Evolutionary conservation across 768 basidiomycete species (phyloP), one percentile per base, ranked within the genome.

Genomic region (Auriscalpium microsporum): DNA sequence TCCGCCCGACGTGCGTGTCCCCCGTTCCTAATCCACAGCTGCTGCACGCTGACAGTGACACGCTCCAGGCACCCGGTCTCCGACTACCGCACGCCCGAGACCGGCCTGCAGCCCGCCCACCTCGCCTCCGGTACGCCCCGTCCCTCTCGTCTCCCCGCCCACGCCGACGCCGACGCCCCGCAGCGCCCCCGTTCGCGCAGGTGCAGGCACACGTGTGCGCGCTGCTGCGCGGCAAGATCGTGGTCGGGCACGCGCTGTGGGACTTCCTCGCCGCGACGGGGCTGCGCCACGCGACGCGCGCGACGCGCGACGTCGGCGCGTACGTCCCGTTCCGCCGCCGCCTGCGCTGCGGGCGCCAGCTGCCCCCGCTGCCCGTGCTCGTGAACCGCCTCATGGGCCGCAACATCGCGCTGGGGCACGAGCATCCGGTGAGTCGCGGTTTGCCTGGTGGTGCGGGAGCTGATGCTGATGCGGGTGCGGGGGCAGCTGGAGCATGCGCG

Each of bases 171-270:
- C 23, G 45, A 48, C 10, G 21, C 13, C 16, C 45, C 62, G 16
- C 58, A 80, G 81, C 77, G n/a, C 76, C 77, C 7, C 53, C 62
- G n/a, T 81, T 82, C 63, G 65, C 68, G 36, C 71, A 76, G 53
- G 75, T 81, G 10, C 79, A 78, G 62, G 60, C 68, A 38, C 69
- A 66, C 8, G 76, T 80, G 9, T 69, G 73, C 11, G 61, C 63
- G n/a, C 59, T 77, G 45, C 71, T 81, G 49, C 65, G 62, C 16
- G 68, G 71, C 56, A 80, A 78, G 60, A 73, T 82, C 16, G 64
- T 82, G 28, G 72, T 82, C n/a, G 81, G 81, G n/a, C 75, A 82
- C 61, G 67, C 71, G 35, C 64, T 82, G 17, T 82, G 80, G 80
- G 68, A 72, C 44, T 75, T 78, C 58, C 66, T 82, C 56, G 80